Evolutionary conservation across 352 stramenopile genomes (phyloP), one percentile per base, ranked within the genome.

Genomic region (Phytophthora pseudosyringae): DNA sequence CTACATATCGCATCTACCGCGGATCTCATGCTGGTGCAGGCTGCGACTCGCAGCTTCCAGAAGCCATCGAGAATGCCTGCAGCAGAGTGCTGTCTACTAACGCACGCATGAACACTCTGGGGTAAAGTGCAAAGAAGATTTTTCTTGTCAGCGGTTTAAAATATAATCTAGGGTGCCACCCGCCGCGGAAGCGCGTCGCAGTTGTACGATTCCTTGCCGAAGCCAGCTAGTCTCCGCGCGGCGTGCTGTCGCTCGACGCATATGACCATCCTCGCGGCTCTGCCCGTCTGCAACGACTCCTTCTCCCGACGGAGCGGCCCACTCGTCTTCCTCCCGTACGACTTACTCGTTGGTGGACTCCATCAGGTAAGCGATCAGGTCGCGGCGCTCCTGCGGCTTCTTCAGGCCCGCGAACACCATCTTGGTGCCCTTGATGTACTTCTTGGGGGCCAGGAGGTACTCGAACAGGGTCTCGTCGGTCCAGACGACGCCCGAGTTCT

Each of bases 381-480:
- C 95, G 32, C 98, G 93, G 58, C 98, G 92, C 73, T 99, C 98
- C 47, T 88, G 70, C 26, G 93, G 85, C 90, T 99, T 99, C 93
- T 99, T 99, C 57, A 99, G 86, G 73, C 98, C 98, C 21, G 98
- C 98, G 67, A 99, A 99, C 41, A 99, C 96, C 98, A 99, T 99
- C 89, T 99, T 99, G 57, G 98, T 99, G 73, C 98, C 98, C 95
- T 99, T 99, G 74, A 99, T 99, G 95, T 99, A 99, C 89, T 99
- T 99, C 94, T 99, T 99, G 13, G 98, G 98, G 51, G 97, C 98
- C 32, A 99, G 86, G 40, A 99, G 87, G 88, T 99, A 99, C 65
- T 99, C 96, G 73, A 99, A 99, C 16, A 99, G 80, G 43, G 97
- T 99, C 69, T 98, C 93, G 48, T 99, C 96, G 15, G 81, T 97